These are phyloP conservation scores for Zygosaccharomyces pseudobailii DNA, from an alignment of 1,139 yeast species.

Conservation along the genomic window DNA sequence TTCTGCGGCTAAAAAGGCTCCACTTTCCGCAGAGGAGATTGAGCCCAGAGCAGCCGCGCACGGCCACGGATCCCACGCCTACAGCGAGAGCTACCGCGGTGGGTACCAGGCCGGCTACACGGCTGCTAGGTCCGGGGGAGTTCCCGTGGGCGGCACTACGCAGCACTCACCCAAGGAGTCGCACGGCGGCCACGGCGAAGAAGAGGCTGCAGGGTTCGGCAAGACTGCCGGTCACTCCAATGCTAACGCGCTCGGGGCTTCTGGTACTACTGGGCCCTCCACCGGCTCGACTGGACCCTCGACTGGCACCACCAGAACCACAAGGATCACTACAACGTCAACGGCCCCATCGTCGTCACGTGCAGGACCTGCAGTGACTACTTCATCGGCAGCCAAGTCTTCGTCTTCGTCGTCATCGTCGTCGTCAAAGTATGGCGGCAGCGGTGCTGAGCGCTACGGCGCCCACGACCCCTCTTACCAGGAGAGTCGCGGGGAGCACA, in stretches of 20 bases:
- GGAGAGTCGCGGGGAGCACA: neutral
- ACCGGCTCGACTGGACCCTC: neutral
- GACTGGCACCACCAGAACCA: neutral
- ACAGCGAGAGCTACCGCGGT: conserved; percentile 2
- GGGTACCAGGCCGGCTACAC: conserved; percentile 3
- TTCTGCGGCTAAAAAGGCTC: neutral
- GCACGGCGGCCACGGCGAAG: neutral
- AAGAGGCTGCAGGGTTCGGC: neutral
- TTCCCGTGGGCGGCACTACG: neutral
- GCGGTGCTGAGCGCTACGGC: neutral
- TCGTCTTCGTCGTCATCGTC: neutral
- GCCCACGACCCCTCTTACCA: neutral
- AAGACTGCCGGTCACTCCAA: neutral
- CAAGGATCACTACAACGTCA: neutral
- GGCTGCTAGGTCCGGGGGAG: neutral
- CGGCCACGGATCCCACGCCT: neutral
- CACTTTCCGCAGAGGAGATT: neutral
- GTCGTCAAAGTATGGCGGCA: neutral
- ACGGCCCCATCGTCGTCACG: neutral
- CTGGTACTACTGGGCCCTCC: neutral
- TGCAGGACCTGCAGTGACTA: neutral
- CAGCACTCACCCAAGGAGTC: too few species aligned
- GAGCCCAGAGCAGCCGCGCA: conserved; percentile 1
- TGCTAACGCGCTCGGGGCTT: neutral
- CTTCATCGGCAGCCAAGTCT: neutral